phyloP scores from a whole-genome alignment of 73 alveolate genomes.

The Stentor roeselii region DNA sequence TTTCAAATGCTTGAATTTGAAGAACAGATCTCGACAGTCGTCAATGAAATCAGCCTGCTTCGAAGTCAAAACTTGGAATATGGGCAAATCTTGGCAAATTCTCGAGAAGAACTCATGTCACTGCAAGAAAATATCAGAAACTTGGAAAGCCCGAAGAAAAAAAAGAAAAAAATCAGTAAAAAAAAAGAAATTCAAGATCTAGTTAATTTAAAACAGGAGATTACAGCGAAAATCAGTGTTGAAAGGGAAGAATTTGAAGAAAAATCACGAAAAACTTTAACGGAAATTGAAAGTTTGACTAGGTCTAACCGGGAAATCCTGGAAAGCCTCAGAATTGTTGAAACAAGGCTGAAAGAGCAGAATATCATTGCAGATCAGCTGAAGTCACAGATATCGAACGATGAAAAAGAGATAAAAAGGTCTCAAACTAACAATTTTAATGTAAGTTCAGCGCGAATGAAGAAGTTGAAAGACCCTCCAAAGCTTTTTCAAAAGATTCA shows the following conservation, averaged over 20 bases:
- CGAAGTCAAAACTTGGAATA: neutral
- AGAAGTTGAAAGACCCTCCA: conserved; percentile 1
- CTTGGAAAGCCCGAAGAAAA: neutral
- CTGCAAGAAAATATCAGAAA: neutral
- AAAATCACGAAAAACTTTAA: neutral
- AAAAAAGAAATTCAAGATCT: neutral
- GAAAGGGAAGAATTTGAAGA: neutral
- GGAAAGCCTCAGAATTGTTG: neutral
- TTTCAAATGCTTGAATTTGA: conserved; percentile 7
- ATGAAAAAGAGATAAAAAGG: neutral
- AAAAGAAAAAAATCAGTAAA: neutral
- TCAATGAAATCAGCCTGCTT: neutral
- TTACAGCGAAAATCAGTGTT: neutral
- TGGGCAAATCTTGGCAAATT: neutral
- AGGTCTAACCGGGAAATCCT: neutral
- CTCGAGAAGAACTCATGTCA: neutral
- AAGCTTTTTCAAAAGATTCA: neutral
- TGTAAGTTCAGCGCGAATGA: neutral
- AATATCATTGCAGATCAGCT: neutral
- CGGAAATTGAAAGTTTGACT: neutral
- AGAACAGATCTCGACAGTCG: neutral
- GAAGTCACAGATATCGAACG: neutral
- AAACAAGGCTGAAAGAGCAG: conserved; percentile 10
- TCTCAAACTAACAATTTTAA: neutral
- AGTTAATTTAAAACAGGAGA: neutral